These are phyloP conservation scores for Candida buenavistaensis DNA, from an alignment of 1,139 yeast species.

Conservation along the genomic window DNA sequence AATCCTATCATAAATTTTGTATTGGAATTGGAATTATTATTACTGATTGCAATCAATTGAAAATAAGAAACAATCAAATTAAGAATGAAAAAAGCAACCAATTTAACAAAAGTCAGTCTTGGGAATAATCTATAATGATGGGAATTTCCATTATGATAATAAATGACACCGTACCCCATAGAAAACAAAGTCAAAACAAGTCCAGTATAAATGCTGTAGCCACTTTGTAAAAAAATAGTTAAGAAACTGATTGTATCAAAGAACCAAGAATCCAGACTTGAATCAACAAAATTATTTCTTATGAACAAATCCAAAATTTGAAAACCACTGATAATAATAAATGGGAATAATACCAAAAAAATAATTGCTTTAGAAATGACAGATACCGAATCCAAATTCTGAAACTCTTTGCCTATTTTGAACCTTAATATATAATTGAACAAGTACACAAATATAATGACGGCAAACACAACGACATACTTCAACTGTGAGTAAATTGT, in stretches of 20 bases:
- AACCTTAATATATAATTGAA: conserved; percentile 29
- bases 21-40: too few relatives aligned
- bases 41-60: conserved; percentile 1
- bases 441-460: conserved; percentile 22
- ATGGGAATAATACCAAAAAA: conserved; percentile 31
- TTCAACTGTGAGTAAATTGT: conserved; percentile 20
- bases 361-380: conserved; percentile 34
- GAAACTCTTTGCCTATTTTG: conserved; percentile 30
- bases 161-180: conserved; percentile 44
- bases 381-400: conserved; percentile 33
- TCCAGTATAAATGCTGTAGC: conserved; percentile 9
- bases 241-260: conserved; percentile 1
- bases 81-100: conserved; percentile 17
- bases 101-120: conserved; percentile 17
- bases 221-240: conserved; percentile 5
- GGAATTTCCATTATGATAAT: conserved; percentile 27
- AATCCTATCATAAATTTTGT: conserved; percentile 7
- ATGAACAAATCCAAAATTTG: conserved; percentile 17
- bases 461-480: conserved; percentile 19
- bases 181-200: conserved; percentile 29
- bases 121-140: conserved; percentile 31
- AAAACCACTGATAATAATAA: conserved; percentile 14
- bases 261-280: conserved; percentile 9
- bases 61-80: conserved; percentile 11
- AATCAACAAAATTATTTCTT: conserved; percentile 18